phyloP scores from a whole-genome alignment of 441 rosid species.

The Euphorbia celastroides region DNA sequence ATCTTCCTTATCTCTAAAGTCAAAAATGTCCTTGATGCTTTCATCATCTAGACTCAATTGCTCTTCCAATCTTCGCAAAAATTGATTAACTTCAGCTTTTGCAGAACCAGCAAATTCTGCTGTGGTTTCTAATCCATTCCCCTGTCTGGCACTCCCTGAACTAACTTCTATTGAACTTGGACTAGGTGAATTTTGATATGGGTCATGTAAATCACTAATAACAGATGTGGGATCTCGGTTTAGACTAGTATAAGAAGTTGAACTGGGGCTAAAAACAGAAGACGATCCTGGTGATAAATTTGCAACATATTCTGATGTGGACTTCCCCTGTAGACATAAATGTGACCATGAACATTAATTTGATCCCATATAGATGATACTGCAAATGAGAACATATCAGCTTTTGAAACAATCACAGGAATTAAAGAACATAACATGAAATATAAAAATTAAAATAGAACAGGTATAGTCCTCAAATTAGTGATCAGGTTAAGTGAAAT shows the following conservation, averaged over 20 bases:
- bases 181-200: conserved; percentile 44
- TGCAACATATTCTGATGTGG: conserved; percentile 34
- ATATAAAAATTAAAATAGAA: not conserved
- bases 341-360: conserved; percentile 19
- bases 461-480: not conserved
- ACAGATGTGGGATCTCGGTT: conserved; percentile 42
- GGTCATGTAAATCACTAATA: conserved; percentile 34
- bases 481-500: no score
- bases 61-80: conserved; percentile 60
- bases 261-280: conserved; percentile 36
- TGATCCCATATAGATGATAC: not conserved
- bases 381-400: not conserved
- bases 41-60: conserved; percentile 85
- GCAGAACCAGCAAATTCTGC: conserved; percentile 29
- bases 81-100: conserved; percentile 38
- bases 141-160: conserved; percentile 36
- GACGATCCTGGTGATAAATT: conserved; percentile 40
- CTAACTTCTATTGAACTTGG: conserved; percentile 54
- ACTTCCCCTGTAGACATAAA: conserved; percentile 46
- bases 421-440: not conserved
- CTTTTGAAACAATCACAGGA: not conserved
- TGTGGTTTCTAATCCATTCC: conserved; percentile 27
- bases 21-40: conserved; percentile 31
- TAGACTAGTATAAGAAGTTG: conserved; percentile 36
- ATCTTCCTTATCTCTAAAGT: conserved; percentile 31